These are phyloP conservation scores for Tylopilus intermedius DNA, from an alignment of 768 basidiomycete species.

Conservation along the genomic window DNA sequence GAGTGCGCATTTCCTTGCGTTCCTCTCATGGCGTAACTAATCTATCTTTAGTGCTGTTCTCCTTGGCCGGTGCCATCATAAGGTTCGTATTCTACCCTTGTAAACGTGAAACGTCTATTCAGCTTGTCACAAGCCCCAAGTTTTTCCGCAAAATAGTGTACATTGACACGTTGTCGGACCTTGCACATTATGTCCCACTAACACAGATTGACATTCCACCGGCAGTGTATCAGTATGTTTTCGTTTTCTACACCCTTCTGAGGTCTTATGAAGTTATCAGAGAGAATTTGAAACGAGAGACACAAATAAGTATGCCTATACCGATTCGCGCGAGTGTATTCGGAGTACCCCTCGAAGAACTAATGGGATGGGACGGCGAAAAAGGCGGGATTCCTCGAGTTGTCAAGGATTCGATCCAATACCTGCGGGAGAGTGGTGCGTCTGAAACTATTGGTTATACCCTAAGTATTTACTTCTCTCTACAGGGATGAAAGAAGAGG, in stretches of 20 bases:
- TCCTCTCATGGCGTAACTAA: slow-evolving; percentile 6
- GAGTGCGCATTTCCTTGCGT: slow-evolving; percentile 42
- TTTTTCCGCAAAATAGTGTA: slow-evolving; percentile 85
- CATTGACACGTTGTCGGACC: slow-evolving; percentile 68
- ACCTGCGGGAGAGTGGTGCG: slow-evolving; percentile 54
- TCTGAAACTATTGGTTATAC: neutral
- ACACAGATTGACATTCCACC: slow-evolving; percentile 85
- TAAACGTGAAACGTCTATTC: neutral
- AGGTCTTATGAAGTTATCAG: slow-evolving; percentile 34
- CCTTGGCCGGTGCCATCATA: slow-evolving; percentile 81
- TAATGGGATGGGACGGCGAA: slow-evolving; percentile 82
- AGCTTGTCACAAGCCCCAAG: slow-evolving; percentile 59
- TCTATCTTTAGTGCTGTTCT: slow-evolving; percentile 67
- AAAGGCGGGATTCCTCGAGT: slow-evolving; percentile 80
- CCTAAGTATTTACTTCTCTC: neutral
- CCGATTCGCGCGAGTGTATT: slow-evolving; percentile 62
- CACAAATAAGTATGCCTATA: slow-evolving; percentile 60
- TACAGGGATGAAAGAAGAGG: slow-evolving; percentile 61
- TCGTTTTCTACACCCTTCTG: neutral
- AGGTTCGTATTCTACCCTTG: slow-evolving; percentile 42
- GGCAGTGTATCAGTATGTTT: slow-evolving; percentile 71
- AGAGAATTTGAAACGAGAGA: slow-evolving; percentile 76
- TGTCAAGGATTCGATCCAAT: slow-evolving; percentile 69
- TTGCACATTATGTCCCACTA: slow-evolving; percentile 74
- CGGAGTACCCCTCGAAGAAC: slow-evolving; percentile 73